Percentiles rank a stretch among this genome's conserved stretches.
Evolutionary conservation across 2,329 filamentous ascomycete genomes (phyloP).

Genomic region (Paraphoma sp.): DNA sequence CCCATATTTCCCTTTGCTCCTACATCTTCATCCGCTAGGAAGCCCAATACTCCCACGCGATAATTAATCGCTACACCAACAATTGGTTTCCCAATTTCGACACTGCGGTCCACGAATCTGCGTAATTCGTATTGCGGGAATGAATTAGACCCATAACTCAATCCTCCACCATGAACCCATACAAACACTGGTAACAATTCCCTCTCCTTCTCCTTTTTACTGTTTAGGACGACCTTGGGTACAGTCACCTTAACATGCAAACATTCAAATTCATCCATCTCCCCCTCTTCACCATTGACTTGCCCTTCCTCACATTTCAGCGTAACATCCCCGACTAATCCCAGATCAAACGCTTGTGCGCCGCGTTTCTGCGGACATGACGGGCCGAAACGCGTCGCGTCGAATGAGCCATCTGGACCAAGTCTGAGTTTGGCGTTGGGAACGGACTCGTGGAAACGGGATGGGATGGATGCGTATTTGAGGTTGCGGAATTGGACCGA

Average conservation of each 20-base stretch:
- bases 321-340: slow-evolving; percentile 26
- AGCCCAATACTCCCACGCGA: slow-evolving; percentile 38
- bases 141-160: slow-evolving; percentile 56
- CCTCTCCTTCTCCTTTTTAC: background rate
- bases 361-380: slow-evolving; percentile 46
- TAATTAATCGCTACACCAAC: slow-evolving; percentile 51
- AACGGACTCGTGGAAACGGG: slow-evolving; percentile 40
- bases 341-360: slow-evolving; percentile 36
- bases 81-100: slow-evolving; percentile 53
- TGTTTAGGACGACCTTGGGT: slow-evolving; percentile 21
- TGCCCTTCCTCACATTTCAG: slow-evolving; percentile 22
- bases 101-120: slow-evolving; percentile 53
- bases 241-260: slow-evolving; percentile 44
- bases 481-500: slow-evolving; percentile 44
- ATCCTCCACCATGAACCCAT: slow-evolving; percentile 62
- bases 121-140: slow-evolving; percentile 60
- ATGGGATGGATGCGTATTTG: slow-evolving; percentile 44
- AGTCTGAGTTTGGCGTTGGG: slow-evolving; percentile 11
- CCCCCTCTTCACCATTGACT: slow-evolving; percentile 13
- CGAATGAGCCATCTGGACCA: slow-evolving; percentile 21
- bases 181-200: slow-evolving; percentile 56
- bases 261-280: slow-evolving; percentile 45
- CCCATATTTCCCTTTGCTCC: slow-evolving; percentile 44
- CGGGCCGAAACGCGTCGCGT: slow-evolving; percentile 46
- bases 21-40: slow-evolving; percentile 55